Evolutionary conservation across 805 yeast species (phyloP).

Genomic region (Wickerhamiella occidentalis): DNA sequence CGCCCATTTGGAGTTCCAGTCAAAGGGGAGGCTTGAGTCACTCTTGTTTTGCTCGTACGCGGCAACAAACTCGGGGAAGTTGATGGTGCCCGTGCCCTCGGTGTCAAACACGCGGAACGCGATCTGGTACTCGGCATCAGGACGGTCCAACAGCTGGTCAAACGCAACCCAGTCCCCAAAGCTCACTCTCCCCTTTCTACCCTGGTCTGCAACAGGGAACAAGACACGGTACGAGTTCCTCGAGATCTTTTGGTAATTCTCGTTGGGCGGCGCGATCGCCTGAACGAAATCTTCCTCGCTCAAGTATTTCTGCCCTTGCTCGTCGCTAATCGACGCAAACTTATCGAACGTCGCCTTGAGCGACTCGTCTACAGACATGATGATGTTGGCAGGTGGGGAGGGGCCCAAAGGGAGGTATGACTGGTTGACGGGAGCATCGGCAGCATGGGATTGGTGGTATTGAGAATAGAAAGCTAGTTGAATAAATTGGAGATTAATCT

Average conservation of each 20-base stretch:
- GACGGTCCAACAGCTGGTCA: slow-evolving; percentile 41
- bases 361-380: slow-evolving; percentile 10
- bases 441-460: too few relatives aligned
- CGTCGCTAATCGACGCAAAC: slow-evolving; percentile 21
- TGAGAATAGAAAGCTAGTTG: too few relatives aligned
- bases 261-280: slow-evolving; percentile 34
- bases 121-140: slow-evolving; percentile 44
- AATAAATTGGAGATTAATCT: too few relatives aligned
- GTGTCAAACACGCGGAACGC: slow-evolving; percentile 37
- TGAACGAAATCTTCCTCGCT: slow-evolving; percentile 33
- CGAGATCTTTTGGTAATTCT: slow-evolving; percentile 42
- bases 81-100: slow-evolving; percentile 30
- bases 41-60: slow-evolving; percentile 29
- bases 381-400: neutral
- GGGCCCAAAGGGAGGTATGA: neutral
- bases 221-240: slow-evolving; percentile 56
- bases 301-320: slow-evolving; percentile 26
- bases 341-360: slow-evolving; percentile 16
- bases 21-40: slow-evolving; percentile 30
- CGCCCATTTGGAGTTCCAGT: slow-evolving; percentile 35
- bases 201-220: slow-evolving; percentile 68
- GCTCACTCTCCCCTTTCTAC: slow-evolving; percentile 53
- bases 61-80: slow-evolving; percentile 31
- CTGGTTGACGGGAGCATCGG: neutral
- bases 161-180: slow-evolving; percentile 65